Evolutionary conservation across 1,284 basidiomycete species (phyloP), one percentile per base, ranked within the genome.

Genomic region (Marasmius oreades): DNA sequence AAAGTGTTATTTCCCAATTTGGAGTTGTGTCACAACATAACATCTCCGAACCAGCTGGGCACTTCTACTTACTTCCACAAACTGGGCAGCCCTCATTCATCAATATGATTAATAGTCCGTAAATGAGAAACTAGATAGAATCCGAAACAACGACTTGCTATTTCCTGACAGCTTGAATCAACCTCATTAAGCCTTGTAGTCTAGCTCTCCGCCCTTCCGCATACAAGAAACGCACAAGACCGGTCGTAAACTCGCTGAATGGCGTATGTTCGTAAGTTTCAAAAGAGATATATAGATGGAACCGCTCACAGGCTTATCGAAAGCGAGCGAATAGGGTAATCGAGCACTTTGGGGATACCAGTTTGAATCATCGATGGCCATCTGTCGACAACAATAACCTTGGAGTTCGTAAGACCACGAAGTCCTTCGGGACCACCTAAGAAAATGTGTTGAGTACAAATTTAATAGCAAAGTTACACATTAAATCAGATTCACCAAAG

Each of bases 341-440:
- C 88, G 12, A 94, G 77, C 2, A 91, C 86, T 51, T 83, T 81
- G 0, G 96, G 96, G 61, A 99, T 98, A 5, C 72, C 76, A 0
- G 96, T 99, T 67, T 93, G 85, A 45, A 96, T 75, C 34, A 87
- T 66, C 45, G 85, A 84, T 62, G 95, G 93, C 79, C 88, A 91
- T 46, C 90, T 79, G 71, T 99, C 96, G 37, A 84, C 77, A 42
- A 93, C 86, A 50, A 98, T 84, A 14, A 90, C 88, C 68, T 99
- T 98, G 48, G 89, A 78, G 66, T 90, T 90, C 45, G 93, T 95
- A 47, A 99, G 73, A 3, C 88, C 78, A 33, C 93, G 84, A 37
- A 99, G 77, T 23, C 96, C 96, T 75, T 99, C 96, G 0, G 92
- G 88, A 10, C 96, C 96, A 58, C 88, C 89, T 92, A 60, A 6